These are phyloP conservation scores for Byssochlamys sp. DNA, from an alignment of 2,329 filamentous ascomycete species.

Conservation along the genomic window DNA sequence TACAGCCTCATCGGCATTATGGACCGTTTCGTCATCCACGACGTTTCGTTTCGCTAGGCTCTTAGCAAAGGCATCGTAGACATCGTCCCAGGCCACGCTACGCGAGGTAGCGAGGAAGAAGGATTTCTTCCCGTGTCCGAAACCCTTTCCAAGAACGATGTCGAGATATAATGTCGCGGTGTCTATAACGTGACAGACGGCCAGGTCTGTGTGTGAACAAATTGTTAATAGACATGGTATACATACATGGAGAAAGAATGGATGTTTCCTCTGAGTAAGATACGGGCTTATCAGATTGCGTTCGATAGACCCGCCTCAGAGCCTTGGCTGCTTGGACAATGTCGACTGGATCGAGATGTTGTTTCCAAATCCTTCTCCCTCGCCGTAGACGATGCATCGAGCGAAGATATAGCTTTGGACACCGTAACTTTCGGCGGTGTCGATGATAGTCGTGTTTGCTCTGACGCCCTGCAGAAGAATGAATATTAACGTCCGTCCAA, in stretches of 20 bases:
- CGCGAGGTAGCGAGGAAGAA: constrained; percentile 45
- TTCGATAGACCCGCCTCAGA: constrained; percentile 32
- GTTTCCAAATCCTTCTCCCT: constrained; percentile 44
- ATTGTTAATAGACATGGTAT: not conserved
- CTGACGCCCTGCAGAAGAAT: constrained; percentile 24
- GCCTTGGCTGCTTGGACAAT: constrained; percentile 40
- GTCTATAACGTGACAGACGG: constrained; percentile 44
- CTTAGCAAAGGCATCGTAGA: constrained; percentile 40
- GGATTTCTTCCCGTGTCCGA: constrained; percentile 35
- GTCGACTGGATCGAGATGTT: constrained; percentile 40
- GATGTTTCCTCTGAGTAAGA: constrained; percentile 3
- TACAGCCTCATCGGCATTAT: constrained; percentile 24
- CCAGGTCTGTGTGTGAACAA: constrained; percentile 33
- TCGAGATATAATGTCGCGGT: constrained; percentile 39
- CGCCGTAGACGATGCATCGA: constrained; percentile 47
- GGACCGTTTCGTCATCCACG: constrained; percentile 30
- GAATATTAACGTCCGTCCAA: not conserved
- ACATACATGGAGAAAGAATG: not conserved
- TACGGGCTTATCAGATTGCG: constrained; percentile 32
- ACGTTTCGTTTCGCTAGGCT: constrained; percentile 32
- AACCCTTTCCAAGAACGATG: constrained; percentile 34
- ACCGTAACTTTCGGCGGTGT: constrained; percentile 32
- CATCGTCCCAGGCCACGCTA: constrained; percentile 41
- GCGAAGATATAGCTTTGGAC: constrained; percentile 45
- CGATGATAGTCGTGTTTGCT: constrained; percentile 37